Percentiles rank a stretch among this genome's conserved stretches.
Conservation (phyloP, 1,284 basidiomycete species). For the Leccinum angustisporum region DNA sequence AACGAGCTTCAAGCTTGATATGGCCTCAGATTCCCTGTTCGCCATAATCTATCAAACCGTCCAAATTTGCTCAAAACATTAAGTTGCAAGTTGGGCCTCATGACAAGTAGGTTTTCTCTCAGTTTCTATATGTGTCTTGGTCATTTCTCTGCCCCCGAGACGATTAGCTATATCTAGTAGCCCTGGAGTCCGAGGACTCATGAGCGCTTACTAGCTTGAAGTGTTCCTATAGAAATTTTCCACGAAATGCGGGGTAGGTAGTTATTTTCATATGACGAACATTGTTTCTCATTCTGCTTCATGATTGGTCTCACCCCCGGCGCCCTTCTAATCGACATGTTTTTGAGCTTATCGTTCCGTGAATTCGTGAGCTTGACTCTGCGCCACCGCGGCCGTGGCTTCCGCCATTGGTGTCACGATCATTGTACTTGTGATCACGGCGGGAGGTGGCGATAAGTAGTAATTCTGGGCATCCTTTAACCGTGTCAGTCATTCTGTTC, state of each 20-base stretch:
- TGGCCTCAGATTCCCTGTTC: not conserved
- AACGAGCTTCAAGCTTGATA: not conserved
- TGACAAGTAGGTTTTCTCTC: not conserved
- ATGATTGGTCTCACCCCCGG: not conserved
- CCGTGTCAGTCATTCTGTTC: not conserved
- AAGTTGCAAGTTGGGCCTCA: not conserved
- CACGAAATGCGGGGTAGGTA: constrained; percentile 7
- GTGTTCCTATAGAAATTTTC: not conserved
- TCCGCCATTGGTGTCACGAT: not conserved
- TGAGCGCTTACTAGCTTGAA: not conserved
- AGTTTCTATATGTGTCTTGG: not conserved
- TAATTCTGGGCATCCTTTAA: not conserved
- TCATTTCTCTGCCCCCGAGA: not conserved
- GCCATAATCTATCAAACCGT: not conserved
- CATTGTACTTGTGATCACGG: not conserved
- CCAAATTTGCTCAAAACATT: not conserved
- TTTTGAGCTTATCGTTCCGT: not conserved
- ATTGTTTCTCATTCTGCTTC: constrained; percentile 1
- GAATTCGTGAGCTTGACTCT: not conserved
- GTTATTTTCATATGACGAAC: constrained; percentile 3
- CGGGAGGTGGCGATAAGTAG: not conserved
- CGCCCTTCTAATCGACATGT: not conserved
- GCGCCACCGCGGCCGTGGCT: not conserved
- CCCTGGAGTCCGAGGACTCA: constrained; percentile 5
- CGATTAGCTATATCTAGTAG: not conserved